These are phyloP conservation scores for Trichoderma gracile DNA, from an alignment of 2,329 filamentous ascomycete species.

Conservation along the genomic window DNA sequence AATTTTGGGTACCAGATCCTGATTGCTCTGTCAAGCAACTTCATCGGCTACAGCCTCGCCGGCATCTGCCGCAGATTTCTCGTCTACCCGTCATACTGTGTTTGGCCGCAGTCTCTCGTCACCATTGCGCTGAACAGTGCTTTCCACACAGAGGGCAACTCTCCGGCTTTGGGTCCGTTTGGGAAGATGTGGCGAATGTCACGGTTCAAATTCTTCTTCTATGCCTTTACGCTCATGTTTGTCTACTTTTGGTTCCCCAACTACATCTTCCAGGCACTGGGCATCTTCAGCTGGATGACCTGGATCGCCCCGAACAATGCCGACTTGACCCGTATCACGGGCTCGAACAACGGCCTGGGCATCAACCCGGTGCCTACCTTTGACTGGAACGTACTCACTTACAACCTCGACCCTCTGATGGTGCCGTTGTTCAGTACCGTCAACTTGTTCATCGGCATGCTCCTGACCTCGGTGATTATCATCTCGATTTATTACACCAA, in stretches of 20 bases:
- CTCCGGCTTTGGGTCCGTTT: constrained; percentile 36
- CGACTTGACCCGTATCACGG: constrained; percentile 44
- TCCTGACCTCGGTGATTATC: constrained; percentile 43
- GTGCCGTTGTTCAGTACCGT: constrained; percentile 44
- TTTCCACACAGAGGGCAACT: constrained; percentile 46
- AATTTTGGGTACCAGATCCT: constrained; percentile 50
- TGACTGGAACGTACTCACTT: constrained; percentile 45
- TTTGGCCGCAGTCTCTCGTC: constrained; percentile 55
- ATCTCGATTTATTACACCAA: constrained; percentile 46
- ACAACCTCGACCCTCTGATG: constrained; percentile 41
- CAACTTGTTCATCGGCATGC: constrained; percentile 40
- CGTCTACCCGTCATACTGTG: constrained; percentile 52
- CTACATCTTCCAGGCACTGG: constrained; percentile 50
- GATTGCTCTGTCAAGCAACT: constrained; percentile 49
- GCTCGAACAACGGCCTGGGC: constrained; percentile 45
- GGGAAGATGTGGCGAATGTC: constrained; percentile 41
- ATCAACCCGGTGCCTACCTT: constrained; percentile 42
- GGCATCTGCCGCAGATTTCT: constrained; percentile 52
- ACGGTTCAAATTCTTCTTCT: constrained; percentile 49
- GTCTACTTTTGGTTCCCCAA: constrained; percentile 56
- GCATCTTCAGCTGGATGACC: constrained; percentile 55
- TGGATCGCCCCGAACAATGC: constrained; percentile 54
- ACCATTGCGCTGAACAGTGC: constrained; percentile 51
- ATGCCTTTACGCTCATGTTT: constrained; percentile 48
- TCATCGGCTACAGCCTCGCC: constrained; percentile 57